Base-by-base conservation (phyloP, 805 yeast species). In the Zygoascus bituminiphila region DNA sequence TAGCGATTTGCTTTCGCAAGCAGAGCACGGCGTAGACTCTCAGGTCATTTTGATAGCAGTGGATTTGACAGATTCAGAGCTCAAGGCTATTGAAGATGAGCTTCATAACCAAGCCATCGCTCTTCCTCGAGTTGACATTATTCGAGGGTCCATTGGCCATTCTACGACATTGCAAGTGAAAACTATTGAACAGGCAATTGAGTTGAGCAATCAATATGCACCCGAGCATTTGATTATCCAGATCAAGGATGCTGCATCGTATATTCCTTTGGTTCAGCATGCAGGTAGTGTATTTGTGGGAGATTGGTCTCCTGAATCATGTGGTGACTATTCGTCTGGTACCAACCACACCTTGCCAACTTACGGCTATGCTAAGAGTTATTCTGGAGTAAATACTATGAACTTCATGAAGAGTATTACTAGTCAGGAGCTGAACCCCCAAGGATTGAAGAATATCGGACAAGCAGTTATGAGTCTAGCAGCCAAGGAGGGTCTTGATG, bases 241-340 rank as follows among this genome's bases (percentile, higher is more conserved):
- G 68, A 77, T 91, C 50, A 81, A 84, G 52, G 69, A 89, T 54
- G 97, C 98, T 10, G 70, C 77, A 46, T 66, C 70, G 37, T 85
- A 76, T 62, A 91, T 93, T 38, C 73, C 77, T 25, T 69, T 75
- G 55, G 89, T 93, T 31, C 83, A 85, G 54, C 82, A 93, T 64
- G 99, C 99, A 5, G 98, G 99, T 36, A 84, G 95, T 26, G 93
- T 93, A 21, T 93, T 93, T 62, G 97, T 93, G 48, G 99, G 99
- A 41, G 84, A 91, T 3, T 85, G 84, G 66, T 85, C 96, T 1
- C 98, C 99, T 45, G 99, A 93, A 67, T 84, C 95, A 2, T 89
- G 97, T 66, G 99, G 99, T 62, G 99, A 93, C 70, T 93, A 93
- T 71, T 89, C 97, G 0, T 79, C 89, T 52, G 99, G 99, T 65